These are phyloP conservation scores for Byssothecium circinans DNA, from an alignment of 2,329 filamentous ascomycete genomes.

Conservation along the genomic window DNA sequence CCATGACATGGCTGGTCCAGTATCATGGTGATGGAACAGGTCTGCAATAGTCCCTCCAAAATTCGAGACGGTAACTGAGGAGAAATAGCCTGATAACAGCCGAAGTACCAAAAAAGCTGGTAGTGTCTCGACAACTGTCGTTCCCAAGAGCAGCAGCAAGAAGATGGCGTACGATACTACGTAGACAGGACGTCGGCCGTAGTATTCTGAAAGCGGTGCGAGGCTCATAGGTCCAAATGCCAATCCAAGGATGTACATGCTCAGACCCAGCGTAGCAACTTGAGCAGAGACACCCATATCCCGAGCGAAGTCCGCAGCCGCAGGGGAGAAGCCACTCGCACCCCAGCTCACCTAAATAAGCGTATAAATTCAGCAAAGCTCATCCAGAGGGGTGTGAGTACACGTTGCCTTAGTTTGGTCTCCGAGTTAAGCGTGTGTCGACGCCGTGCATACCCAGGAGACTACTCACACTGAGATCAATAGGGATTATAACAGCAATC, in stretches of 20 bases:
- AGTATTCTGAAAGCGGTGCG: conserved; percentile 44
- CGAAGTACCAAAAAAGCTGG: conserved; percentile 48
- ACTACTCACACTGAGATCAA: conserved; percentile 41
- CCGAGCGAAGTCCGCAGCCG: conserved; percentile 44
- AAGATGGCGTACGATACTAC: conserved; percentile 48
- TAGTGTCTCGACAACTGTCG: conserved; percentile 47
- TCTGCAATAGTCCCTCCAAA: conserved; percentile 52
- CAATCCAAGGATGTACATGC: conserved; percentile 51
- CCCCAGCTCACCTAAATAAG: too few relatives aligned
- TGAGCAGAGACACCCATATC: conserved; percentile 47
- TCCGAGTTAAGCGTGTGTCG: too few relatives aligned
- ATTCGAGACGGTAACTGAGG: conserved; percentile 44
- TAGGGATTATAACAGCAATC: conserved; percentile 39
- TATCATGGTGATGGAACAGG: conserved; percentile 48
- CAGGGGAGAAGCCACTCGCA: conserved; percentile 53
- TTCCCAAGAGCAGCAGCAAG: conserved; percentile 47
- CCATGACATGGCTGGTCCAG: conserved; percentile 46
- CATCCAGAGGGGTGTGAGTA: too few relatives aligned
- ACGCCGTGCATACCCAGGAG: too few relatives aligned
- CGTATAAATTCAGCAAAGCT: too few relatives aligned
- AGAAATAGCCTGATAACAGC: conserved; percentile 50
- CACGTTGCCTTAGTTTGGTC: too few relatives aligned
- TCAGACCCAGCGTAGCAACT: conserved; percentile 50
- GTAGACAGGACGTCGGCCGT: conserved; percentile 49
- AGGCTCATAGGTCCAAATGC: conserved; percentile 46